Evolutionary conservation across 106 monocot genomes (phyloP).

Genomic region (Dactylorhiza incarnata): DNA sequence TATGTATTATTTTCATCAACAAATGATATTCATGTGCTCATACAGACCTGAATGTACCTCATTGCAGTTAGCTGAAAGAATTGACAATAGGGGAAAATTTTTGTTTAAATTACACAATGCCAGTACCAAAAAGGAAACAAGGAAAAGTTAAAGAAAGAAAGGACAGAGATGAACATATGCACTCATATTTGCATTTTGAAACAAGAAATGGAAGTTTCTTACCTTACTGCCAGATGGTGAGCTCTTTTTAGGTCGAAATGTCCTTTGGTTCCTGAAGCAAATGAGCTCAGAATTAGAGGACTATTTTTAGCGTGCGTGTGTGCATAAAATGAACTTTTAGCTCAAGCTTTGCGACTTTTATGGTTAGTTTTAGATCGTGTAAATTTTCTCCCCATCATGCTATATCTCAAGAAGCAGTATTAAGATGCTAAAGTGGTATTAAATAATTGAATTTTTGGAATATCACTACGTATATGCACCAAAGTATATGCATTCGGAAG

Average conservation of each 20-base stretch:
- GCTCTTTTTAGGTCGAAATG: slow-evolving; percentile 97
- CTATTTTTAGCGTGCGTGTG: background rate
- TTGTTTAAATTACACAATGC: background rate
- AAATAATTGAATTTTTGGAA: background rate
- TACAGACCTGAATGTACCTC: background rate
- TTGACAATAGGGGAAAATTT: background rate
- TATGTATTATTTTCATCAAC: background rate
- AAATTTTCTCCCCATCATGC: background rate
- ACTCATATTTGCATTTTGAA: background rate
- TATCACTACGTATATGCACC: too few species aligned
- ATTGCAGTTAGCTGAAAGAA: background rate
- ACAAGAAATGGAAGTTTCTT: background rate
- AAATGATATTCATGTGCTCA: background rate
- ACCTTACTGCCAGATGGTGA: slow-evolving; percentile 99
- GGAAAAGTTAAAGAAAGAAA: background rate
- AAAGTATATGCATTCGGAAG: too few species aligned
- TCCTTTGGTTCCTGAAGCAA: slow-evolving; percentile 76
- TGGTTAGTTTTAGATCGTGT: background rate
- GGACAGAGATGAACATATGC: background rate
- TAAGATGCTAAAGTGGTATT: background rate
- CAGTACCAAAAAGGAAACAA: background rate
- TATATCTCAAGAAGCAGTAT: background rate
- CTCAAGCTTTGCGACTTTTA: background rate
- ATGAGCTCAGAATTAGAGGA: background rate
- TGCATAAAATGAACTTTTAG: background rate